Base-by-base conservation (phyloP, 208 protist genomes). In the Wallacemonas sp. region DNA sequence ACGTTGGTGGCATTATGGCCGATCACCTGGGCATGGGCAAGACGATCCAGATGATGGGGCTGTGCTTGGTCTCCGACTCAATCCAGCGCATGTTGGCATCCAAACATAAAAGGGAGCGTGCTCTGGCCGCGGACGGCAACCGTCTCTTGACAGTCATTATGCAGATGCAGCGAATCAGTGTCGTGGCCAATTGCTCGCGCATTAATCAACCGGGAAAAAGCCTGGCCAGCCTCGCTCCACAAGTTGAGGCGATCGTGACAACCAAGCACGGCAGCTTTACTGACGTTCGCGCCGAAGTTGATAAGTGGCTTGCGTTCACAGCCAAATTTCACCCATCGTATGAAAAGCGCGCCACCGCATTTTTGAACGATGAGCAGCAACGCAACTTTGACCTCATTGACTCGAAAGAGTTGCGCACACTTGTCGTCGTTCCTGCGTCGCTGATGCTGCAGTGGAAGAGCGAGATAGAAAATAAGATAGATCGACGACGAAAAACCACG, bases 1-100 rank as follows among this genome's bases (percentile, higher is more conserved):
- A 93, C 62, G 72, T 90, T 16, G 92, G 92, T 11, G 92, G 92
- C 19, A 95, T 97, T 32, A 94, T 97, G 88, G 89, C 92, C 0
- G 92, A 97, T 52, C 92, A 97, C 55, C 71, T 97, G 14, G 92
- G 92, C 11, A 94, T 97, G 86, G 92, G 92, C 0, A 97, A 97
- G 70, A 97, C 92, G 2, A 74, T 97, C 32, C 92, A 97, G 56
- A 97, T 97, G 89, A 95, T 97, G 57, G 92, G 83, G 1, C 57
- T 97, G 36, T 96, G 88, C 66, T 61, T 96, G 3, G 74, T 85
- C 2, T 92, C 90, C 8, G 79, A 92, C 41, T 68, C 56, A 12
- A 74, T 85, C 1, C 85, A 85, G 47, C 77, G 80, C 60, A 39
- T 68, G 11, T n/a, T 84, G 0, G 17, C 61, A 23, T 36, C 68